These are phyloP conservation scores for Dillenia turbinata DNA, from an alignment of 164 flowering plant species.

Conservation along the genomic window DNA sequence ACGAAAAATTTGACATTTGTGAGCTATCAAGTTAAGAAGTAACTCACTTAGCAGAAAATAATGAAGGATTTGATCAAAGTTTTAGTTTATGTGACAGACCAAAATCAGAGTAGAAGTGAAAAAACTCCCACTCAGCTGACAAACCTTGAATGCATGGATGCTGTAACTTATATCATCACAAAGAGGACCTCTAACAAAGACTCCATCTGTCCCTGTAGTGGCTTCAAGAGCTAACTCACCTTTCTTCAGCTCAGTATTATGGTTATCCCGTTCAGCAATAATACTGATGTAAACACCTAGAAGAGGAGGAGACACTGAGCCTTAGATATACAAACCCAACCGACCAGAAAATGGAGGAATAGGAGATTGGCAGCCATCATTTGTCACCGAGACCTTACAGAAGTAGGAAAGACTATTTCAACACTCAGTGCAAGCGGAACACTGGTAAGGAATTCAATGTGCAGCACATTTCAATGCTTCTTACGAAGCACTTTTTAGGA, in stretches of 20 bases:
- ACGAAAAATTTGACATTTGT: background rate
- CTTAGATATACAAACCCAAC: slow-evolving; percentile 75
- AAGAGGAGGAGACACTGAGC: slow-evolving; percentile 89
- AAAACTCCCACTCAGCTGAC: slow-evolving; percentile 1
- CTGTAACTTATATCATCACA: slow-evolving; percentile 76
- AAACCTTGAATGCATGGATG: slow-evolving; percentile 84
- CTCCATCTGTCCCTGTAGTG: slow-evolving; percentile 68
- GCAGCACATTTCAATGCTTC: slow-evolving; percentile 14
- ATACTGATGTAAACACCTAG: slow-evolving; percentile 65
- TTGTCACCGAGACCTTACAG: slow-evolving; percentile 51
- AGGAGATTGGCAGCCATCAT: slow-evolving; percentile 82
- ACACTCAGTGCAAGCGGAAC: background rate
- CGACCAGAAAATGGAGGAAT: slow-evolving; percentile 69
- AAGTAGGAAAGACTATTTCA: slow-evolving; percentile 4
- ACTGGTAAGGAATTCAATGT: background rate
- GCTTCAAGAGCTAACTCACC: slow-evolving; percentile 75
- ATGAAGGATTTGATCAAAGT: no score
- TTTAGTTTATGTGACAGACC: no score
- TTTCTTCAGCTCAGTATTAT: slow-evolving; percentile 42
- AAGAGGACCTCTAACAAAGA: slow-evolving; percentile 74
- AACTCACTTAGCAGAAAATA: no score
- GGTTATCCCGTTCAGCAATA: slow-evolving; percentile 60
- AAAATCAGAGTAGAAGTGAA: no score
- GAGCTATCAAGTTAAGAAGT: no score
- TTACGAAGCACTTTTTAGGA: slow-evolving; percentile 66